Evolutionary conservation across 192 early-diverging fungal genomes (phyloP).

Genomic region (Backusella tuberculispora): DNA sequence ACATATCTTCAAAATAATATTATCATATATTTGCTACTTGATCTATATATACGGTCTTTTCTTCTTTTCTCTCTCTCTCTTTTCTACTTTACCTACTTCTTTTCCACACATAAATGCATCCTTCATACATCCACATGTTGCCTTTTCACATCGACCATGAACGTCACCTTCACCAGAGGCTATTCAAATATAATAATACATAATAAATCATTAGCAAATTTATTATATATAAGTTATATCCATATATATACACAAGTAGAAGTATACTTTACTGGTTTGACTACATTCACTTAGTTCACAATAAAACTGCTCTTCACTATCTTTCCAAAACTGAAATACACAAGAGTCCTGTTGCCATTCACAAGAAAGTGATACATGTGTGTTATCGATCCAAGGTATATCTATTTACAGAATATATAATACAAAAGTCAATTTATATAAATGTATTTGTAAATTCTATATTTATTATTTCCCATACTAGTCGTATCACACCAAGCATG

Average conservation of each 20-base stretch:
- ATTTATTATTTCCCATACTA: too few relatives aligned
- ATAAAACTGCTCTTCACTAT: slow-evolving; percentile 82
- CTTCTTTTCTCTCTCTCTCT: background rate
- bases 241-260: background rate
- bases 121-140: slow-evolving; percentile 78
- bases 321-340: slow-evolving; percentile 71
- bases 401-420: too few relatives aligned
- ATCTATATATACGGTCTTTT: too few relatives aligned
- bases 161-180: slow-evolving; percentile 31
- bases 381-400: slow-evolving; percentile 54
- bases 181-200: background rate
- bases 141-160: slow-evolving; percentile 59
- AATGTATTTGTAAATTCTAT: too few relatives aligned
- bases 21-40: background rate
- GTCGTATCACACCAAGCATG: slow-evolving; percentile 45
- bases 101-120: slow-evolving; percentile 83
- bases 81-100: slow-evolving; percentile 46
- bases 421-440: too few relatives aligned
- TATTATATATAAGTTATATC: background rate
- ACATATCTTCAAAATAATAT: slow-evolving; percentile 27
- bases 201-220: background rate
- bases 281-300: slow-evolving; percentile 77
- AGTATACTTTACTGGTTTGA: slow-evolving; percentile 32
- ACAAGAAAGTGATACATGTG: slow-evolving; percentile 61
- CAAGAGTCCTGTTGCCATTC: slow-evolving; percentile 51